These are phyloP conservation scores for Aspergillus mulundensis DNA, from an alignment of 495 filamentous ascomycete species.

Conservation along the genomic window DNA sequence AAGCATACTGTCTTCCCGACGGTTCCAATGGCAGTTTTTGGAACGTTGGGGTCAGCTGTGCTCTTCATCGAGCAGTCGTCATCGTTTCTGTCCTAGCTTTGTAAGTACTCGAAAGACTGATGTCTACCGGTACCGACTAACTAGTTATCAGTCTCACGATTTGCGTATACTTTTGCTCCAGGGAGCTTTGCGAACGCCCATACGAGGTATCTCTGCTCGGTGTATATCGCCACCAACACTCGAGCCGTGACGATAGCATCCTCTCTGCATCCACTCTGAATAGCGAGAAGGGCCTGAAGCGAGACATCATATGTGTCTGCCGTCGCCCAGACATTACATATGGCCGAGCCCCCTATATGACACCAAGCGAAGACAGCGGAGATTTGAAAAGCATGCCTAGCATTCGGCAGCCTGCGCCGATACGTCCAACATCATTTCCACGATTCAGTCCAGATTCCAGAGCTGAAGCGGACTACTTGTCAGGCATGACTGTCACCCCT, in stretches of 20 bases:
- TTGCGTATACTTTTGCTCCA: slow-evolving; percentile 39
- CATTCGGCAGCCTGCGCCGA: slow-evolving; percentile 33
- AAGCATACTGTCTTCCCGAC: slow-evolving; percentile 35
- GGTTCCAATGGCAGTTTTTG: slow-evolving; percentile 28
- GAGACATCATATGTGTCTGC: slow-evolving; percentile 40
- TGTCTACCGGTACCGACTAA: slow-evolving; percentile 10
- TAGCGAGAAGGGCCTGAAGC: slow-evolving; percentile 40
- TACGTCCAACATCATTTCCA: slow-evolving; percentile 32
- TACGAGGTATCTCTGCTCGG: slow-evolving; percentile 43
- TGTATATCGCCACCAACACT: slow-evolving; percentile 26
- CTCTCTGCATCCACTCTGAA: slow-evolving; percentile 37
- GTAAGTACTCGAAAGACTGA: slow-evolving; percentile 24
- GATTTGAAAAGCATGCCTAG: slow-evolving; percentile 29
- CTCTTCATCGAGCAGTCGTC: slow-evolving; percentile 35
- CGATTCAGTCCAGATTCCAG: slow-evolving; percentile 28
- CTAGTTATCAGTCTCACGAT: slow-evolving; percentile 27
- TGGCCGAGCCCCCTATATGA: slow-evolving; percentile 28
- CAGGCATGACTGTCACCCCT: slow-evolving; percentile 28
- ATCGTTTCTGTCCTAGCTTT: slow-evolving; percentile 36
- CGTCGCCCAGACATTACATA: slow-evolving; percentile 35
- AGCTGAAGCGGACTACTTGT: slow-evolving; percentile 27
- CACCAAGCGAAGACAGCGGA: slow-evolving; percentile 23
- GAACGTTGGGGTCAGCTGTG: slow-evolving; percentile 40
- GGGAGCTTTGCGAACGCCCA: slow-evolving; percentile 39
- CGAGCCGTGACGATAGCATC: slow-evolving; percentile 31